Evolutionary conservation across 495 filamentous ascomycete species (phyloP), one percentile per base, ranked within the genome.

Genomic region (Aspergillus heteromorphus): DNA sequence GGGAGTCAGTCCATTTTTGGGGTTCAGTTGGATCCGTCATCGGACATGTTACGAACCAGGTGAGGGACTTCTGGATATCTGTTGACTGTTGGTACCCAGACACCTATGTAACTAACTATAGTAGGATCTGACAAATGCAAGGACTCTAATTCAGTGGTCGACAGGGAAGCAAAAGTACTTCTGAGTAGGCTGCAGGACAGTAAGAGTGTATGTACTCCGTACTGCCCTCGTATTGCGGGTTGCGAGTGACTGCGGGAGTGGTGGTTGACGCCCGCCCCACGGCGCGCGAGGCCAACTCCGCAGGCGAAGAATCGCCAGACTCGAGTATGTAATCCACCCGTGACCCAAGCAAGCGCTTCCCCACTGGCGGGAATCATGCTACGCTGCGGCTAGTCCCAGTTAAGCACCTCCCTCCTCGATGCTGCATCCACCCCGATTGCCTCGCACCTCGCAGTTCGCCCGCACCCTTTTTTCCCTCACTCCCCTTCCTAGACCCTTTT

Each of bases 391-490:
- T 47, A 47, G 21, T 25, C 21, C n/a, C 34, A 38, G 34, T 16
- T 29, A 23, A 45, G 14, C 20, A 29, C 21, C 21, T 20, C 21
- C 23, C 23, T 16, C 43, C 43, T 9, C 21, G 23, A 27, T 27
- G 23, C 23, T 27, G 4, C 23, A 16, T 27, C 11, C 27, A 27
- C 7, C 42, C 21, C 43, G 43, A 47, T 47, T 23, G 43, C 43
- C 43, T 47, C 42, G 42, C 25, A 23, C 20, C 21, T 18, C 27
- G 21, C 10, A 25, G 43, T 27, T 27, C 16, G 43, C 43, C 43
- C 43, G 43, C 43, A 47, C 43, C 43, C n/a, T 47, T 52, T 54
- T 36, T 14, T 49, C 34, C 48, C 18, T 30, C 36, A 9, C 20
- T 21, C 27, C 16, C 31, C 19, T 25, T 21, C 25, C 42, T 21